Base-by-base conservation (phyloP, 768 basidiomycete species). In the Suillus paluster region DNA sequence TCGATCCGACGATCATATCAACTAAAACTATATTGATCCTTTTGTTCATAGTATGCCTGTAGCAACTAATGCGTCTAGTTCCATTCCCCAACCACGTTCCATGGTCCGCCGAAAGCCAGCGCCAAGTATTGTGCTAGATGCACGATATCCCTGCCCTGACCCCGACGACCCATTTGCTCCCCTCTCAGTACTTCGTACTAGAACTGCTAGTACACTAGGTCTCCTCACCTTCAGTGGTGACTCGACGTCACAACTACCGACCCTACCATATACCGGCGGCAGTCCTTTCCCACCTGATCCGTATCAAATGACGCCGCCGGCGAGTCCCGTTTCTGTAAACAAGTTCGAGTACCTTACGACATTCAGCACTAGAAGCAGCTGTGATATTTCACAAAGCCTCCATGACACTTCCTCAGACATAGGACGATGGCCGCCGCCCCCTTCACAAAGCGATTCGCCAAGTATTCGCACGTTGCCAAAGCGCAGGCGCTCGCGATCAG, bases 151-250 rank as follows among this genome's bases (percentile, higher is more conserved):
- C 5, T 73, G 78, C 2, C 88, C 88, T 34, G 90, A 91, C 73
- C 88, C 88, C 23, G 70, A 68, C 19, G 88, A 91, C 70, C 90
- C 90, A 2, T 90, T 90, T 64, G 89, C 86, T 6, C 84, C 90
- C 0, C 83, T 91, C 46, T 83, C 84, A 68, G 84, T 85, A 27
- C 79, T 91, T 30, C 84, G 90, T 55, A 83, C 80, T 63, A 83
- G 88, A 59, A 83, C 84, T 5, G 82, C 81, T 64, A 78, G 78
- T 21, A 74, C 77, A 19, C 73, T 79, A 53, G 74, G 75, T 39
- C 73, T 75, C 14, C 64, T 70, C 57, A 70, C 70, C 8, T 77
- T 76, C 54, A 68, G 67, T 25, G 72, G 75, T 46, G 67, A 70
- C 58, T 69, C 68, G 39, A 76, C 63, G 8, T 67, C 75, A 1